These are phyloP conservation scores for Xeromyces bisporus DNA, from an alignment of 495 filamentous ascomycete genomes.

Conservation along the genomic window DNA sequence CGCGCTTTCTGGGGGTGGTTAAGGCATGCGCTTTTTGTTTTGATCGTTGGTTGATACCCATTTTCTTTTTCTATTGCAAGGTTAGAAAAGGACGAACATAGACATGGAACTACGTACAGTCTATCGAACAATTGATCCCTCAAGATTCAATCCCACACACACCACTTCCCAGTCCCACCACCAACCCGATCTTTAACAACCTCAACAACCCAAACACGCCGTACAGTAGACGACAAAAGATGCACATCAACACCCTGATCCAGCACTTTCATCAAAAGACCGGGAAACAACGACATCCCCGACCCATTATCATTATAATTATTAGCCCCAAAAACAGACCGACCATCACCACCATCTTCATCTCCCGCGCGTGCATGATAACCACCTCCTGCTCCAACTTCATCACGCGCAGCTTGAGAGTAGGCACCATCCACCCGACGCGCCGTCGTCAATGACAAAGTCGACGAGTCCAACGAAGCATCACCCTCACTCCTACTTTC, in stretches of 20 bases:
- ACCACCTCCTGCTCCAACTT: no score
- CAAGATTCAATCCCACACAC: conserved; percentile 19
- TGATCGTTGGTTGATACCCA: not conserved
- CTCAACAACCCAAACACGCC: conserved; percentile 15
- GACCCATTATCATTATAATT: conserved; percentile 7
- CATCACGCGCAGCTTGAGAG: not conserved
- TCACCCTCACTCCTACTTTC: no score
- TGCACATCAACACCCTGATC: conserved; percentile 28
- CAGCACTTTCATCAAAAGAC: conserved; percentile 21
- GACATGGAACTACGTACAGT: no score
- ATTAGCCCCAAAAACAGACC: no score
- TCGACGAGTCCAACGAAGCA: not conserved
- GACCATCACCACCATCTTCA: not conserved
- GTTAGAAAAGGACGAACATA: no score
- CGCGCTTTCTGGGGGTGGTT: conserved; percentile 7
- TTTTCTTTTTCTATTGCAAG: not conserved
- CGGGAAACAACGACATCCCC: conserved; percentile 14
- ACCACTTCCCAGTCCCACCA: conserved; percentile 22
- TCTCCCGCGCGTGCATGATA: not conserved
- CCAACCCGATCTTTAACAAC: conserved; percentile 28
- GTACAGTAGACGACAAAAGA: conserved; percentile 19
- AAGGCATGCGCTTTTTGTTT: not conserved
- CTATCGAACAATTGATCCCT: no score
- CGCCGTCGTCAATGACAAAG: no score
- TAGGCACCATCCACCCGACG: no score